Conservation (phyloP, 345 rosid genomes). For the Zanthoxylum bungeanum region DNA sequence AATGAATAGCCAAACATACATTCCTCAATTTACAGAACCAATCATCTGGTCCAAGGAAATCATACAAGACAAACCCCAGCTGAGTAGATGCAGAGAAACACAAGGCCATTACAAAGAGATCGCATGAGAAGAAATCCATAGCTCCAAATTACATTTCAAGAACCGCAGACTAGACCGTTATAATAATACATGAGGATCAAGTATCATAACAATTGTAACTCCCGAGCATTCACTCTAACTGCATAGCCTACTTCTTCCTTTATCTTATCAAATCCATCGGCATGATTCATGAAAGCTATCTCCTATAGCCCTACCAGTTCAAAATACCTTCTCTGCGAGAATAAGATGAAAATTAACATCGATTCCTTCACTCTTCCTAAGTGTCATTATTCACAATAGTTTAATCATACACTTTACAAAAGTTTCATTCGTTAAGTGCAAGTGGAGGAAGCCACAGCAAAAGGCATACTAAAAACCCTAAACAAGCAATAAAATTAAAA, state of each 20-base stretch:
- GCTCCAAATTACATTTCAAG: not conserved
- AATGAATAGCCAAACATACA: not conserved
- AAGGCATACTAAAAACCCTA: constrained; percentile 5
- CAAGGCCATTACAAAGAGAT: not conserved
- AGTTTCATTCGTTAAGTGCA: constrained; percentile 21
- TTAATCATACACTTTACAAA: constrained; percentile 32
- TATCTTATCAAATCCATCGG: not conserved
- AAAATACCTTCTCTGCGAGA: constrained; percentile 23
- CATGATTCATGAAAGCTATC: constrained; percentile 11
- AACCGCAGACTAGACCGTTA: not conserved
- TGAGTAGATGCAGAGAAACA: not conserved
- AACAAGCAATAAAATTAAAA: not conserved
- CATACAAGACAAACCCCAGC: not conserved
- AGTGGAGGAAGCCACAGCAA: constrained; percentile 23
- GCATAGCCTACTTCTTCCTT: constrained; percentile 19
- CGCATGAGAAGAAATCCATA: not conserved
- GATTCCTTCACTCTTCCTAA: constrained; percentile 16
- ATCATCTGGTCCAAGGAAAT: not conserved
- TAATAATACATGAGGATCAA: constrained; percentile 11
- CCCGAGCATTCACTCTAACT: constrained; percentile 6
- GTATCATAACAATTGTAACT: constrained; percentile 20
- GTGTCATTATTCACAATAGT: constrained; percentile 37
- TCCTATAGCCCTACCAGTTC: constrained; percentile 17
- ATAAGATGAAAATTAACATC: too few species aligned
- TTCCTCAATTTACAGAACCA: not conserved